Base-by-base conservation (phyloP, 139 green algal species). In the Picocystis salinarum region DNA sequence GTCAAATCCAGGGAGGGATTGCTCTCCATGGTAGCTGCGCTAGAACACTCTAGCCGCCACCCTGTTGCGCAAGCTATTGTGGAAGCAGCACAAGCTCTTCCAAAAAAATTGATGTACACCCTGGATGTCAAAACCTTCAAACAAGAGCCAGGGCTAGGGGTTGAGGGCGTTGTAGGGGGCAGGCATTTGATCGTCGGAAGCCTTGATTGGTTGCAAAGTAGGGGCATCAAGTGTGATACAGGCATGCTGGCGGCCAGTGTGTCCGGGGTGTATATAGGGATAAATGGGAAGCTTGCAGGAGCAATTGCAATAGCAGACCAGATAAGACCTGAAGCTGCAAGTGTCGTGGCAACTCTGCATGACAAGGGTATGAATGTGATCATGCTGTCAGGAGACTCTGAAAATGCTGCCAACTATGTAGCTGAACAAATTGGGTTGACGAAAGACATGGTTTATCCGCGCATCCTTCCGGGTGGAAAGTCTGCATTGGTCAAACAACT, bases 111-210 rank as follows among this genome's bases (percentile, higher is more conserved):
- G 25, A 33, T 71, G 33, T 11, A 50, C 20, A 23, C 45, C 15
- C 17, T 45, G 20, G 53, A 28, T 20, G 34, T 61, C 11, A 20
- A 42, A 23, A 71, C 55, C 15, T 78, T 91, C 55, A 12, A 55
- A 10, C 80, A 90, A 47, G 74, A 86, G 60, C 69, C 78, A 0
- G 75, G 79, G 31, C 74, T 57, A 30, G 80, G 80, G 10, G 74
- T 82, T 19, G 39, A 45, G 1, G 82, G 55, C 23, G 50, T 45
- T 2, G 73, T 91, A 22, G 59, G 45, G 5, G 73, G 71, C 0
- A 34, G 40, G 1, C 34, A 23, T 0, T 67, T 91, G 11, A 52
- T 58, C 1, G 77, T 92, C 1, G 81, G 81, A n/a, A 86, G 55
- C 1, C 41, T 71, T 26, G 80, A 81, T 9, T 91, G 72, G 72